These are phyloP conservation scores for Vitis hybrid DNA, from an alignment of 177 flowering plant species.

Conservation along the genomic window DNA sequence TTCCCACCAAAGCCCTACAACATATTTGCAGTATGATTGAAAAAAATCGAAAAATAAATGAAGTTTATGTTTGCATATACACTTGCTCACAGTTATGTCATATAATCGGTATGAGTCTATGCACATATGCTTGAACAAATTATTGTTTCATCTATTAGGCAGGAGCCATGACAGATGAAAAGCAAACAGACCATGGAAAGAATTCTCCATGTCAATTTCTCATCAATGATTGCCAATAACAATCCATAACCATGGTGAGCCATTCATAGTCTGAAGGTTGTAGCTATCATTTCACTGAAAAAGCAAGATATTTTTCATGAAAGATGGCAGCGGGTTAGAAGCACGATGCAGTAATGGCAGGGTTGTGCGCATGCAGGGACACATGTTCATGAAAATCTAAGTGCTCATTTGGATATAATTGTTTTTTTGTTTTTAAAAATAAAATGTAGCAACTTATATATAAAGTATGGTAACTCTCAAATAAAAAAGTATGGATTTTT, in stretches of 20 bases:
- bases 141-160: no score
- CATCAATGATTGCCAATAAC: background rate
- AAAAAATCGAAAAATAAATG: background rate
- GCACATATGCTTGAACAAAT: no score
- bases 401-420: no score
- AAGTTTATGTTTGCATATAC: background rate
- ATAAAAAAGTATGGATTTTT: no score
- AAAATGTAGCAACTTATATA: no score
- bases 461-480: no score
- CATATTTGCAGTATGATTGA: background rate
- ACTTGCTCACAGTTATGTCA: background rate
- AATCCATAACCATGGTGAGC: background rate
- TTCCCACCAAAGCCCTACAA: conserved; percentile 91
- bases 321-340: background rate
- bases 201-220: background rate
- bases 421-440: no score
- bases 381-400: no score
- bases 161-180: background rate
- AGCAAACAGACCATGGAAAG: background rate
- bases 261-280: background rate
- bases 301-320: background rate
- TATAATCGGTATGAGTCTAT: background rate
- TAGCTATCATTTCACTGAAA: background rate
- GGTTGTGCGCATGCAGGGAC: no score
- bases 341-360: background rate